Percentiles rank a stretch among this genome's conserved stretches.
phyloP scores from a whole-genome alignment of 1,284 basidiomycete species.

The Gymnopus androsaceus region DNA sequence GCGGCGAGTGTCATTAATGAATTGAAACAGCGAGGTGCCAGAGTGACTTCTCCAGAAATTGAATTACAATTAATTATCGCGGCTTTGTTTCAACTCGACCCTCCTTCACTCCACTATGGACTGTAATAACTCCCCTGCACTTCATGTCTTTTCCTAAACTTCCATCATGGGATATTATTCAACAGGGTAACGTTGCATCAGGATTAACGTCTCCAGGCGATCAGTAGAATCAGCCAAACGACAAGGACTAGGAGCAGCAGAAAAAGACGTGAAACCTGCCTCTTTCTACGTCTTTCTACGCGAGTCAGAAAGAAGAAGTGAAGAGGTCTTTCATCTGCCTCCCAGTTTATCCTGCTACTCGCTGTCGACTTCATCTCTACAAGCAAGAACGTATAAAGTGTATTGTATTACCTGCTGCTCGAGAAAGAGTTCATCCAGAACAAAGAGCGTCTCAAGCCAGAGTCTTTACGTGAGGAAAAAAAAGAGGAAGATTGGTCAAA shows the following conservation, averaged over 20 bases:
- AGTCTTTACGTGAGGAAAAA: slow-evolving; percentile 87
- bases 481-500: slow-evolving; percentile 93
- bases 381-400: slow-evolving; percentile 98
- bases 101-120: no score
- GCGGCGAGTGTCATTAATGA: no score
- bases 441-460: slow-evolving; percentile 87
- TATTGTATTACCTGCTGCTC: slow-evolving; percentile 94
- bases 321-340: slow-evolving; percentile 88
- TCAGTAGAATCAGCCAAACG: slow-evolving; percentile 51
- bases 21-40: no score
- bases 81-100: no score
- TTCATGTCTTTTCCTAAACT: slow-evolving; percentile 27
- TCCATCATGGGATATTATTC: slow-evolving; percentile 12
- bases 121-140: no score
- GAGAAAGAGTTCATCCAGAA: slow-evolving; percentile 99
- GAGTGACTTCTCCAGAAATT: no score
- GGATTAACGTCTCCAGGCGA: slow-evolving; percentile 55
- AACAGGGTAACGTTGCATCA: slow-evolving; percentile 80
- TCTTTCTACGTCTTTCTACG: slow-evolving; percentile 92
- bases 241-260: slow-evolving; percentile 59
- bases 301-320: slow-evolving; percentile 95
- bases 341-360: slow-evolving; percentile 92
- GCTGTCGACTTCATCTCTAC: slow-evolving; percentile 93
- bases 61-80: no score
- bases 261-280: slow-evolving; percentile 99